Conservation (phyloP, 78 protist species). For the Dictyostelium brefeldianum region DNA sequence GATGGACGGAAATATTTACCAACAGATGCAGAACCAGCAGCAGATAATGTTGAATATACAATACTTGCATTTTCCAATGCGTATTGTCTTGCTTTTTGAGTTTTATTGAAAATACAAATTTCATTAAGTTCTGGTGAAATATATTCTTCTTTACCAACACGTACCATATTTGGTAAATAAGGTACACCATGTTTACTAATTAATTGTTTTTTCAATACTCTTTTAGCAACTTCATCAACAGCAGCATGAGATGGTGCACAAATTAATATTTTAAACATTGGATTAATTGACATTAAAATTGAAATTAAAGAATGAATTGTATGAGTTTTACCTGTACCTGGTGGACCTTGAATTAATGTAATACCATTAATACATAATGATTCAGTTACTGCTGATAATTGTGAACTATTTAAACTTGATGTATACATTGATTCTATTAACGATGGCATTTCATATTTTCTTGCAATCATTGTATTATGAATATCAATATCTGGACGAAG, state of each 20-base stretch:
- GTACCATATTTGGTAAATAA: slow-evolving; percentile 39
- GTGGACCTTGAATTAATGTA: slow-evolving; percentile 75
- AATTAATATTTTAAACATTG: slow-evolving; percentile 56
- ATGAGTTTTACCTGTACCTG: slow-evolving; percentile 64
- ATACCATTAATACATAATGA: neutral
- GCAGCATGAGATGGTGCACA: slow-evolving; percentile 94
- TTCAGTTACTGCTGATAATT: slow-evolving; percentile 4
- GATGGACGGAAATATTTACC: neutral
- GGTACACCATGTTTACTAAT: neutral
- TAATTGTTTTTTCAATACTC: slow-evolving; percentile 45
- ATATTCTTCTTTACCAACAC: slow-evolving; percentile 52
- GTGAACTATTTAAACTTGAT: slow-evolving; percentile 20
- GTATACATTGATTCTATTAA: neutral
- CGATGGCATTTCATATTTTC: slow-evolving; percentile 7
- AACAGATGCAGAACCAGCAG: slow-evolving; percentile 9
- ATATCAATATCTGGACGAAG: neutral
- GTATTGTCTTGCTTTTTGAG: neutral
- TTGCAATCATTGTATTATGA: neutral
- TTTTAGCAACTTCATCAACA: slow-evolving; percentile 87
- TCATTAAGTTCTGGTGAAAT: slow-evolving; percentile 37
- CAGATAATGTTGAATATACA: slow-evolving; percentile 72
- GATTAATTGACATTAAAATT: neutral
- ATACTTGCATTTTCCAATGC: slow-evolving; percentile 28
- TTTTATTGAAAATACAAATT: neutral
- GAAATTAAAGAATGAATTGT: slow-evolving; percentile 23